A percentile compares a stretch with the other conserved stretches of the same genome.
These are phyloP conservation scores for Puccinia hordei DNA, from an alignment of 1,284 basidiomycete species.

Conservation along the genomic window DNA sequence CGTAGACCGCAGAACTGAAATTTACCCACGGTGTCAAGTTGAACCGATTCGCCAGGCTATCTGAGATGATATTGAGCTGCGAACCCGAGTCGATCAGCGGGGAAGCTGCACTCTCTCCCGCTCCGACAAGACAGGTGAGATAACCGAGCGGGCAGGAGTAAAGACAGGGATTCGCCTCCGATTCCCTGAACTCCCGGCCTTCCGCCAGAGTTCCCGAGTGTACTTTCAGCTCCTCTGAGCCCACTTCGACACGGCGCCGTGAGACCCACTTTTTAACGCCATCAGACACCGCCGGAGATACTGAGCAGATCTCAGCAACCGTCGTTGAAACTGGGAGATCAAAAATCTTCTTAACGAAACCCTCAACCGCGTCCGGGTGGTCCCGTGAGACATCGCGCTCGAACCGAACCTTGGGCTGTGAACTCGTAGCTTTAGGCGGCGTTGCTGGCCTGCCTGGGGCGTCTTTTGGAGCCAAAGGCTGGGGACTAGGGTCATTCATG, in stretches of 20 bases:
- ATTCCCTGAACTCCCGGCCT: background rate
- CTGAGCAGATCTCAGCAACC: background rate
- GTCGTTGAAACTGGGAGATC: too few relatives aligned
- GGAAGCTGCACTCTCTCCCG: background rate
- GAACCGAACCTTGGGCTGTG: too few relatives aligned
- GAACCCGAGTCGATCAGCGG: background rate
- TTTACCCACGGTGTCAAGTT: background rate
- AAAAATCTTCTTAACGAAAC: too few relatives aligned
- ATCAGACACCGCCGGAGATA: too few relatives aligned
- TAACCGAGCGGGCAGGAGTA: background rate
- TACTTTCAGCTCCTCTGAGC: background rate
- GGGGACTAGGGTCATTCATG: too few relatives aligned
- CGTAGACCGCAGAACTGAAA: background rate
- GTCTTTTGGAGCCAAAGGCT: too few relatives aligned
- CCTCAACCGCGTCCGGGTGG: too few relatives aligned
- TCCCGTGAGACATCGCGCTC: too few relatives aligned
- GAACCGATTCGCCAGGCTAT: background rate
- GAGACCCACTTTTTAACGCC: too few relatives aligned
- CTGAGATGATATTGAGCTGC: background rate
- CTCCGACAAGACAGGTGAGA: background rate
- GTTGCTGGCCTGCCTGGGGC: too few relatives aligned
- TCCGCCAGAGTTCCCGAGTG: background rate
- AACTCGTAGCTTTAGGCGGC: too few relatives aligned
- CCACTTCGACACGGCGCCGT: too few relatives aligned
- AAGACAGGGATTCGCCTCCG: background rate